These are phyloP conservation scores for Colletotrichum sp. DNA, from an alignment of 2,329 filamentous ascomycete species.

Conservation along the genomic window DNA sequence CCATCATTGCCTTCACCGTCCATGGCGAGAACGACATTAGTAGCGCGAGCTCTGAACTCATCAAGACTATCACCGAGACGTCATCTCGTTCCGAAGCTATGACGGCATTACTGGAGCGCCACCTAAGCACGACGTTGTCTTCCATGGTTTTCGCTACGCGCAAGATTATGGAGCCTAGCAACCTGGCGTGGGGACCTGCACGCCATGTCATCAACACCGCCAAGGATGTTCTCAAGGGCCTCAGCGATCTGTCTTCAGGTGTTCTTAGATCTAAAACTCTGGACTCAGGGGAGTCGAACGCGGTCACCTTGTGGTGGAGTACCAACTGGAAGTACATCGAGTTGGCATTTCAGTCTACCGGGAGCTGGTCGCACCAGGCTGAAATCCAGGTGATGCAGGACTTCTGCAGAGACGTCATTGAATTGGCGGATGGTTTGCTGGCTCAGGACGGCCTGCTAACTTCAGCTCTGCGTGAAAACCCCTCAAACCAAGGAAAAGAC, in stretches of 20 bases:
- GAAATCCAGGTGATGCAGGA: slow-evolving; percentile 84
- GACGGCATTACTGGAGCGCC: slow-evolving; percentile 48
- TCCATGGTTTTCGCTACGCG: slow-evolving; percentile 44
- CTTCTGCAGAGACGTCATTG: slow-evolving; percentile 94
- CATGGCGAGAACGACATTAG: slow-evolving; percentile 82
- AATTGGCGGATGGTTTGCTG: slow-evolving; percentile 86
- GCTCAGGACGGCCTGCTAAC: slow-evolving; percentile 85
- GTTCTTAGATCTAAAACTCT: slow-evolving; percentile 61
- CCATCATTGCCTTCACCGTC: slow-evolving; percentile 80
- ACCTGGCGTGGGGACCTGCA: slow-evolving; percentile 61
- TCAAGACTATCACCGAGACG: slow-evolving; percentile 77
- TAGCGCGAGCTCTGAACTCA: slow-evolving; percentile 78
- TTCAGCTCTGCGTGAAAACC: slow-evolving; percentile 59
- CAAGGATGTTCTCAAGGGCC: slow-evolving; percentile 59
- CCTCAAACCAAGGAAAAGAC: slow-evolving; percentile 46
- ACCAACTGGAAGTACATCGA: slow-evolving; percentile 82
- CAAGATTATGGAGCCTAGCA: slow-evolving; percentile 39
- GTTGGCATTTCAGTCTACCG: slow-evolving; percentile 79
- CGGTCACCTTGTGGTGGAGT: slow-evolving; percentile 81
- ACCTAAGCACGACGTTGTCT: slow-evolving; percentile 45
- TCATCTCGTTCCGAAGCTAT: slow-evolving; percentile 55
- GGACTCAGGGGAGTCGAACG: slow-evolving; percentile 65
- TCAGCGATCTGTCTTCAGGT: slow-evolving; percentile 62
- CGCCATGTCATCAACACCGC: slow-evolving; percentile 62
- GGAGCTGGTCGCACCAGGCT: slow-evolving; percentile 79